A percentile compares a stretch with the other conserved stretches of the same genome.
Conservation (phyloP, 2,329 filamentous ascomycete genomes). For the Penicillium sp. region DNA sequence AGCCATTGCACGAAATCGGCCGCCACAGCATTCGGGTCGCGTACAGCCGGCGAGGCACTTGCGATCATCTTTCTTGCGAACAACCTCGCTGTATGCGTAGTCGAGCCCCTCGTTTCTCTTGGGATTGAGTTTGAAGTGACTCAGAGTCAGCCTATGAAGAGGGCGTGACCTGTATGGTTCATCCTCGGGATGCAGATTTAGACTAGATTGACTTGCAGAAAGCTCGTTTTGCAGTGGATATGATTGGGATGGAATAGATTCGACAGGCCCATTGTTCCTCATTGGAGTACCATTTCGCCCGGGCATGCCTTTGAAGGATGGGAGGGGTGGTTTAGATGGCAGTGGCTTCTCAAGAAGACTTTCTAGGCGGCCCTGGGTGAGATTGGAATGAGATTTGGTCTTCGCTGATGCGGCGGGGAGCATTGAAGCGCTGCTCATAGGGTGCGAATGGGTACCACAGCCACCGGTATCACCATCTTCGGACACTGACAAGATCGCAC, state of each 20-base stretch:
- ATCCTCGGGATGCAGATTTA: slow-evolving; percentile 27
- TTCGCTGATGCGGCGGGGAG: background rate
- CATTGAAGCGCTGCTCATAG: background rate
- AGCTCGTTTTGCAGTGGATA: background rate
- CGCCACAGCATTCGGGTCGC: slow-evolving; percentile 73
- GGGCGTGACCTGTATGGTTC: slow-evolving; percentile 59
- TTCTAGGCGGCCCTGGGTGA: slow-evolving; percentile 29
- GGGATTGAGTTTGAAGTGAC: slow-evolving; percentile 83
- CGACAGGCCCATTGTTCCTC: background rate
- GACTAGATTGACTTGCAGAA: slow-evolving; percentile 2
- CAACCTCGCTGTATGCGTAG: slow-evolving; percentile 72
- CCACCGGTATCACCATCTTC: slow-evolving; percentile 50
- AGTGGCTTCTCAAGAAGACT: slow-evolving; percentile 33
- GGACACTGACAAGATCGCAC: slow-evolving; percentile 47
- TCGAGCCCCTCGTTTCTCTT: slow-evolving; percentile 66
- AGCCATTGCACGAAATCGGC: slow-evolving; percentile 67
- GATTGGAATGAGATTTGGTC: background rate
- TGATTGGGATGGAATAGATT: background rate
- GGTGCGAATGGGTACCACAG: background rate
- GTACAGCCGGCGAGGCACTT: slow-evolving; percentile 73
- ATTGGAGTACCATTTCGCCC: background rate
- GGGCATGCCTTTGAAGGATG: background rate
- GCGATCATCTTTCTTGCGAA: slow-evolving; percentile 68
- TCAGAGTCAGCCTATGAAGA: slow-evolving; percentile 57
- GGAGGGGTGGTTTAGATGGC: slow-evolving; percentile 22